Evolutionary conservation across 2,329 filamentous ascomycete species (phyloP).

Genomic region (Chaetomiaceae sp.): DNA sequence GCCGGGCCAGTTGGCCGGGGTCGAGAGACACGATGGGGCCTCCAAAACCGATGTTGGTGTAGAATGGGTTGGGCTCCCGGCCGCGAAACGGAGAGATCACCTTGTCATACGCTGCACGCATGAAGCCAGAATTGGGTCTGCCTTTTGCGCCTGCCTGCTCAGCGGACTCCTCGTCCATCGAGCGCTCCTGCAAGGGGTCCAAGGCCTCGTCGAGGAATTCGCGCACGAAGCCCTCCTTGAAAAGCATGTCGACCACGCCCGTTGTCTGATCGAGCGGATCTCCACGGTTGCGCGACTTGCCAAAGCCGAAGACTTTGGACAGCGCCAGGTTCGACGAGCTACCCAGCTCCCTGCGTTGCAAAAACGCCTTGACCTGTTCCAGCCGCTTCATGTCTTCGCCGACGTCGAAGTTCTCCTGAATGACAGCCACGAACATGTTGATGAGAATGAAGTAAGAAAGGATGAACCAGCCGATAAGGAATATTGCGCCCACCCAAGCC

Average conservation of each 20-base stretch:
- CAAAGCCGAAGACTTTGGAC: slow-evolving; percentile 61
- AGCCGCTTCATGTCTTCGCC: slow-evolving; percentile 96
- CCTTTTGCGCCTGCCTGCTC: slow-evolving; percentile 31
- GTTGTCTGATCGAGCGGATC: slow-evolving; percentile 90
- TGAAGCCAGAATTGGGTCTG: slow-evolving; percentile 48
- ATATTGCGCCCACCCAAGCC: slow-evolving; percentile 88
- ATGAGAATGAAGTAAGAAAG: slow-evolving; percentile 90
- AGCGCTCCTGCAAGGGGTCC: slow-evolving; percentile 36
- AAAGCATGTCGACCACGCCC: slow-evolving; percentile 88
- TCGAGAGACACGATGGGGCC: slow-evolving; percentile 72
- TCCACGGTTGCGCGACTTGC: slow-evolving; percentile 53
- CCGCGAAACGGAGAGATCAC: slow-evolving; percentile 51
- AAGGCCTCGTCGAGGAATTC: slow-evolving; percentile 83
- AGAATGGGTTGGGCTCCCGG: slow-evolving; percentile 89
- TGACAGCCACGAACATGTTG: slow-evolving; percentile 99
- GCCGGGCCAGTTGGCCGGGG: slow-evolving; percentile 79
- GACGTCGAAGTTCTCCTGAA: slow-evolving; percentile 98
- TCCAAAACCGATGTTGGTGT: slow-evolving; percentile 66
- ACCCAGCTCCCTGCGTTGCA: slow-evolving; percentile 83
- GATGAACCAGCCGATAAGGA: slow-evolving; percentile 93
- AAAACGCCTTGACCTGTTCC: slow-evolving; percentile 90
- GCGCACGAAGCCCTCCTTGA: slow-evolving; percentile 90
- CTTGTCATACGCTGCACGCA: slow-evolving; percentile 58
- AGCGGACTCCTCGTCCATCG: slow-evolving; percentile 31
- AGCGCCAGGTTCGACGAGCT: slow-evolving; percentile 70